A percentile compares a stretch with the other conserved stretches of the same genome.
Conservation (phyloP, 1,284 basidiomycete genomes). For the Agaricales sp. region DNA sequence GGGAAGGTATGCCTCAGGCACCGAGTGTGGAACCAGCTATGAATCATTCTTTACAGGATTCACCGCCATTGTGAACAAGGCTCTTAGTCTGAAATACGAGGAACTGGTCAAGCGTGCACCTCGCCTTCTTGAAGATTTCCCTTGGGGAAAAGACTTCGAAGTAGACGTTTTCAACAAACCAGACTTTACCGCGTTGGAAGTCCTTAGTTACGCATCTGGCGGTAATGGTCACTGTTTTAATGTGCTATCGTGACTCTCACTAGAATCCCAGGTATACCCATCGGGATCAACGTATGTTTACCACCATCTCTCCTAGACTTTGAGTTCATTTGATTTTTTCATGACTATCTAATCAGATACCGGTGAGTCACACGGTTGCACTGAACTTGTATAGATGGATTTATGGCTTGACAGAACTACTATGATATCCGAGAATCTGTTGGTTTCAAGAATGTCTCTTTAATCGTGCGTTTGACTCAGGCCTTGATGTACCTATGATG, state of each 20-base stretch:
- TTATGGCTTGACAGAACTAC: constrained; percentile 51
- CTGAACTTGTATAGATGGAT: no score
- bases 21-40: not conserved
- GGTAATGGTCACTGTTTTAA: no score
- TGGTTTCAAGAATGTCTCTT: constrained; percentile 79
- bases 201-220: constrained; percentile 70
- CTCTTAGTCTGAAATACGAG: constrained; percentile 72
- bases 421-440: constrained; percentile 70
- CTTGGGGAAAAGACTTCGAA: constrained; percentile 79
- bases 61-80: constrained; percentile 80
- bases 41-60: constrained; percentile 39
- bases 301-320: no score
- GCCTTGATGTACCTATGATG: no score
- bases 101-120: constrained; percentile 65
- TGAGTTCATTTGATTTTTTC: no score
- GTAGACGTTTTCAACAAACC: constrained; percentile 78
- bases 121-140: constrained; percentile 67
- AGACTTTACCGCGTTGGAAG: constrained; percentile 77
- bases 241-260: not conserved
- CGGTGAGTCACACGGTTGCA: no score
- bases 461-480: constrained; percentile 31
- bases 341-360: no score
- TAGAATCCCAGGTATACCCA: not conserved
- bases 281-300: not conserved
- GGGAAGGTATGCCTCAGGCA: constrained; percentile 64